Base-by-base conservation (phyloP, 257 asterid genomes). In the Thymus mandschuricus region DNA sequence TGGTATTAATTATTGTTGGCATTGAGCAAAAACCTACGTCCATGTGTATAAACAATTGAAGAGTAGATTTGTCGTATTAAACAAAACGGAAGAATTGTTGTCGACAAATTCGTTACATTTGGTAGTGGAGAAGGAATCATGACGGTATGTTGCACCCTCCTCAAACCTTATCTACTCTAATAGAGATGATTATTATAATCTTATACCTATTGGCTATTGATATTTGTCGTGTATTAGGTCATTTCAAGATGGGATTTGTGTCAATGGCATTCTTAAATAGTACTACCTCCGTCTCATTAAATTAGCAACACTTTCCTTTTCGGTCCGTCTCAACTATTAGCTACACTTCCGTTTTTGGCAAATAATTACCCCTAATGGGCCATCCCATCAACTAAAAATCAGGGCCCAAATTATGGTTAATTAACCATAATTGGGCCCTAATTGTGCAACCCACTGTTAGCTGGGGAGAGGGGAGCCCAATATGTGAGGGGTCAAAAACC, bases 1-100 rank as follows among this genome's bases (percentile, higher is more conserved):
- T 71, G 45, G 75, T 60, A 65, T 4, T 41, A 8, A 66, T 11
- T 64, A 8, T 4, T 60, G 35, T 57, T 40, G 78, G 68, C 78
- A 79, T 12, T 11, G 75, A 68, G 73, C 76, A 75, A 67, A 78
- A 71, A 71, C 78, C 67, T 43, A 49, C 11, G 67, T 30, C 62
- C 27, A 63, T 29, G 35, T 11, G 31, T 29, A 38, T 75, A 66
- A 45, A 48, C 52, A 69, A 65, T 28, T 61, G 5, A 41, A 12
- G n/a, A 29, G 1, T 45, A 31, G 4, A 21, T 54, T 28, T 66
- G 40, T 49, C 60, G 10, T 12, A 13, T 38, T 45, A 61, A 58
- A 4, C 41, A 38, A 67, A 62, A 11, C 12, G 62, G 78, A 74
- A 68, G 81, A 67, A 76, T 49, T 57, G 70, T 60, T 76, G 81